phyloP scores from a whole-genome alignment of 208 protist species.

The Wallacemonas collosoma region DNA sequence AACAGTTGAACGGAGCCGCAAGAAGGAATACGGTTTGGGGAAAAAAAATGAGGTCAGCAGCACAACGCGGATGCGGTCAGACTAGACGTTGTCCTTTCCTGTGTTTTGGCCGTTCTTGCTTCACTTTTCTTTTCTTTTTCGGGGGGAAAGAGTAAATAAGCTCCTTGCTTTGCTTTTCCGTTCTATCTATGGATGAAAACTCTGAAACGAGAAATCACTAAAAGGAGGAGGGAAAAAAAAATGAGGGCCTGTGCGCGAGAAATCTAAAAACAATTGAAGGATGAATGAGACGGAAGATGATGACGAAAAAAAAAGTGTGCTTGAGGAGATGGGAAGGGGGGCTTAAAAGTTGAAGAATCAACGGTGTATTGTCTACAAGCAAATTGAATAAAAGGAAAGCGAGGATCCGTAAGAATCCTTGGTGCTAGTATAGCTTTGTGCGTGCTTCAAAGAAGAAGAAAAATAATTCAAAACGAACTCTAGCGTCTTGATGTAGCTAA shows the following conservation, averaged over 20 bases:
- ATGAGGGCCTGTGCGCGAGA: conserved; percentile 4
- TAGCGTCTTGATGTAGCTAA: too few species aligned
- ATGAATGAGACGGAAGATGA: background rate
- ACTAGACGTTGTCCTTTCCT: too few species aligned
- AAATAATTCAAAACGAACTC: background rate
- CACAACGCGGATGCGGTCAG: too few species aligned
- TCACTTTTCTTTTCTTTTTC: too few species aligned
- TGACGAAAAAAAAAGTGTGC: conserved; percentile 17
- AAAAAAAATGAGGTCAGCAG: too few species aligned
- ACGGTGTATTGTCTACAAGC: background rate
- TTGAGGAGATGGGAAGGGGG: background rate
- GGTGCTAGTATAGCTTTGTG: background rate
- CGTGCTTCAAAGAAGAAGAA: background rate
- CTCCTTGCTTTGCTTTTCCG: too few species aligned
- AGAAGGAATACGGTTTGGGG: too few species aligned
- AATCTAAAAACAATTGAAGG: conserved; percentile 18
- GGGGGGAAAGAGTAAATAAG: too few species aligned
- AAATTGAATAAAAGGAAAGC: conserved; percentile 12
- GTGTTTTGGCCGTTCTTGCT: too few species aligned
- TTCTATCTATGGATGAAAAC: background rate
- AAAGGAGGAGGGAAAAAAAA: conserved; percentile 25
- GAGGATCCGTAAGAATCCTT: background rate
- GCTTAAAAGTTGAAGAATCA: background rate
- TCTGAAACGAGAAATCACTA: conserved; percentile 2
- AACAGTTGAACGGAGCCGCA: too few species aligned